Percentiles rank a stretch among this genome's conserved stretches.
These are phyloP conservation scores for Penicillium psychrosexuale DNA, from an alignment of 2,329 filamentous ascomycete genomes.

Conservation along the genomic window DNA sequence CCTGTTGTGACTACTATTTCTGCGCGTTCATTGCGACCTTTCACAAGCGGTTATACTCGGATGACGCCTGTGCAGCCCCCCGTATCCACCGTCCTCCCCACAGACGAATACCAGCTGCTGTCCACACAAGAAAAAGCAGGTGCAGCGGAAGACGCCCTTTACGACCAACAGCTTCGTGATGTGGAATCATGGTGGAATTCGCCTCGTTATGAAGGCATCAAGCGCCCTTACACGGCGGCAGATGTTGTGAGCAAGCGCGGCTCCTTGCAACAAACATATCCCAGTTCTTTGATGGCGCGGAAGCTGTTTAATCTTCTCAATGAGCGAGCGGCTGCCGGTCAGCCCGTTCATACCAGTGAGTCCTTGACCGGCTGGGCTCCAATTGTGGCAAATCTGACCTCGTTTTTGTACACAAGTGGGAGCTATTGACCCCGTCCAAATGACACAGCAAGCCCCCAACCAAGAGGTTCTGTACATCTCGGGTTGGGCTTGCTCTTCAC, in stretches of 20 bases:
- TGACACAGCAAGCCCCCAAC: constrained; percentile 96
- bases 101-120: constrained; percentile 83
- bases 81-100: constrained; percentile 58
- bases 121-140: constrained; percentile 74
- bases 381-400: constrained; percentile 10
- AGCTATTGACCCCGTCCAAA: constrained; percentile 97
- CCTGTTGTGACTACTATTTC: constrained; percentile 19
- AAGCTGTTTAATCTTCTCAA: constrained; percentile 90
- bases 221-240: constrained; percentile 81
- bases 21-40: constrained; percentile 31
- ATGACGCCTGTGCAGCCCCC: constrained; percentile 62
- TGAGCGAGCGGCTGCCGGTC: constrained; percentile 70
- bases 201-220: constrained; percentile 82
- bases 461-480: constrained; percentile 96
- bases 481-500: constrained; percentile 94
- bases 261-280: constrained; percentile 79
- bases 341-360: constrained; percentile 88
- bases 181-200: constrained; percentile 89
- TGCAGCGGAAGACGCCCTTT: constrained; percentile 77
- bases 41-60: constrained; percentile 40
- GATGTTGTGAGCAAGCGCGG: constrained; percentile 94
- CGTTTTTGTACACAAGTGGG: constrained; percentile 66
- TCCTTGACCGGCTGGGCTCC: background rate
- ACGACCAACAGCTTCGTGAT: constrained; percentile 76
- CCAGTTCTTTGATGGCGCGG: constrained; percentile 89